Evolutionary conservation across 164 flowering plant genomes (phyloP).

Genomic region (Kingdonia uniflora): DNA sequence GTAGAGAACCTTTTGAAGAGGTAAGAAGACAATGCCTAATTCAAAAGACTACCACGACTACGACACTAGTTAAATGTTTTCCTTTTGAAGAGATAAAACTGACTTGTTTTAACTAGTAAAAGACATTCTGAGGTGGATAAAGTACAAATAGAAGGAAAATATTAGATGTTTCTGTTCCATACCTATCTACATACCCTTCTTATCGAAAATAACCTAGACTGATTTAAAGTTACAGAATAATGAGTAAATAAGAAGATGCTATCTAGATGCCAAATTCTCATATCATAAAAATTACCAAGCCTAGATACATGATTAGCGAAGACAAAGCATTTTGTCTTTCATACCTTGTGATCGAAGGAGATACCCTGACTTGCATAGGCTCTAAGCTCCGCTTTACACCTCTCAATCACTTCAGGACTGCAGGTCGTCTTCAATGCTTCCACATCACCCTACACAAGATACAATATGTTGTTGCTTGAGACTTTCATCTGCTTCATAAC

Average conservation of each 20-base stretch:
- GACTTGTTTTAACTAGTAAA: too few relatives aligned
- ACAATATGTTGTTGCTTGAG: neutral
- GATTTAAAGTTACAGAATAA: neutral
- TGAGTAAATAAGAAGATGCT: neutral
- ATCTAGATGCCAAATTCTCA: neutral
- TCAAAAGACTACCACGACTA: too few relatives aligned
- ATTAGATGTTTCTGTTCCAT: too few relatives aligned
- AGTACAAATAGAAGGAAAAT: too few relatives aligned
- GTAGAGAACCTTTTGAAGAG: too few relatives aligned
- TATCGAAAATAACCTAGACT: neutral
- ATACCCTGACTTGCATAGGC: constrained; percentile 67
- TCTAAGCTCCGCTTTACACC: constrained; percentile 65
- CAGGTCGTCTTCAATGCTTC: constrained; percentile 68
- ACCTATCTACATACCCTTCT: too few relatives aligned
- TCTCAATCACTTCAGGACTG: constrained; percentile 65
- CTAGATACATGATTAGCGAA: neutral
- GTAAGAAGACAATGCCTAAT: too few relatives aligned
- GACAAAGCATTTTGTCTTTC: neutral
- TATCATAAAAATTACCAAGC: neutral
- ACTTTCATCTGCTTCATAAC: too few relatives aligned
- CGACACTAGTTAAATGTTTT: too few relatives aligned
- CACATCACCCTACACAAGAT: constrained; percentile 51
- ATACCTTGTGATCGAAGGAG: constrained; percentile 84
- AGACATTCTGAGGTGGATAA: too few relatives aligned
- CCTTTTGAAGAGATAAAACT: too few relatives aligned